Conservation (phyloP, 1,139 yeast genomes). For the Hansenula sp. region DNA sequence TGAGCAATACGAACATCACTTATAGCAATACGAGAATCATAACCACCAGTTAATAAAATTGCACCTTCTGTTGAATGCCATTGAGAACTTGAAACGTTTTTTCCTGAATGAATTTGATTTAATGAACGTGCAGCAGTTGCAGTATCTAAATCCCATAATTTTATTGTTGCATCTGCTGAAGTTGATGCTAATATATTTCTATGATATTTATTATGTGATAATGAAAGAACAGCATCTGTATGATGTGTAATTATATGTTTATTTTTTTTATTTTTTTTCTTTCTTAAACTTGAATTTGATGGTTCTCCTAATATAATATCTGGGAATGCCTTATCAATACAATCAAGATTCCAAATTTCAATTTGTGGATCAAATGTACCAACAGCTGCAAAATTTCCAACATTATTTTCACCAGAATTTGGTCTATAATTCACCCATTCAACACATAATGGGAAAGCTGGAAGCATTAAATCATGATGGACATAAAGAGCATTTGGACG, state of each 20-base stretch:
- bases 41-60: slow-evolving; percentile 86
- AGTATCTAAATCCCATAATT: slow-evolving; percentile 85
- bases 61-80: slow-evolving; percentile 83
- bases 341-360: slow-evolving; percentile 94
- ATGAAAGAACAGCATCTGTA: slow-evolving; percentile 88
- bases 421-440: slow-evolving; percentile 89
- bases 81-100: slow-evolving; percentile 80
- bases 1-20: slow-evolving; percentile 84
- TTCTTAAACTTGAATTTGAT: slow-evolving; percentile 42
- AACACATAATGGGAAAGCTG: slow-evolving; percentile 93
- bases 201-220: slow-evolving; percentile 77
- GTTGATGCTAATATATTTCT: slow-evolving; percentile 89
- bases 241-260: slow-evolving; percentile 74
- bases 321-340: slow-evolving; percentile 91
- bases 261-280: slow-evolving; percentile 45
- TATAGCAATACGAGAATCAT: slow-evolving; percentile 75
- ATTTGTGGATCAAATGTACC: slow-evolving; percentile 98
- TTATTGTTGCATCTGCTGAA: slow-evolving; percentile 92
- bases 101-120: slow-evolving; percentile 40
- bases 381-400: slow-evolving; percentile 90
- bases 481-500: slow-evolving; percentile 78
- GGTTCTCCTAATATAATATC: slow-evolving; percentile 87
- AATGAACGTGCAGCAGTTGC: slow-evolving; percentile 74
- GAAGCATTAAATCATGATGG: slow-evolving; percentile 95
- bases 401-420: slow-evolving; percentile 36